phyloP scores from a whole-genome alignment of 2,329 filamentous ascomycete genomes.

The Phoma sp. region DNA sequence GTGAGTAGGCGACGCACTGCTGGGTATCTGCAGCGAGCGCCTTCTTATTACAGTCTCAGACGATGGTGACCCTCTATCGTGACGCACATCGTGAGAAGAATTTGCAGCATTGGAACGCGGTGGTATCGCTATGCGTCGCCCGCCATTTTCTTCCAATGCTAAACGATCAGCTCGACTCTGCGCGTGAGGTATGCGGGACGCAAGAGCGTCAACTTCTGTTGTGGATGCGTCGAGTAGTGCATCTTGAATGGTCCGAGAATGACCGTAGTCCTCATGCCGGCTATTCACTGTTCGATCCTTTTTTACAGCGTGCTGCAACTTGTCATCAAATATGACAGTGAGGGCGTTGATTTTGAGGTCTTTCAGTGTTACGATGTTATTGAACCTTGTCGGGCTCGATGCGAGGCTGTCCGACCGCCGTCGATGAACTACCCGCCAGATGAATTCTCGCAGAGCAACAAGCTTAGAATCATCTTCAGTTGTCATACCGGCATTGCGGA shows the following conservation, averaged over 20 bases:
- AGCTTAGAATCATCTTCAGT: slow-evolving; percentile 89
- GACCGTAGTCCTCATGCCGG: slow-evolving; percentile 43
- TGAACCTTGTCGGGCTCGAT: slow-evolving; percentile 57
- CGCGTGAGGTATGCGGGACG: slow-evolving; percentile 50
- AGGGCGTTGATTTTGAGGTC: slow-evolving; percentile 80
- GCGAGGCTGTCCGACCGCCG: slow-evolving; percentile 63
- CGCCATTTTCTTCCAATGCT: slow-evolving; percentile 31
- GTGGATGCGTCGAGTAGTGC: slow-evolving; percentile 91
- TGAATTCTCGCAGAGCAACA: slow-evolving; percentile 83
- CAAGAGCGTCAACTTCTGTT: slow-evolving; percentile 74
- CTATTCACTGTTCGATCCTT: slow-evolving; percentile 35
- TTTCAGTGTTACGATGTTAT: slow-evolving; percentile 75
- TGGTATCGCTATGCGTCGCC: slow-evolving; percentile 32
- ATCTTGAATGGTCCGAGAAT: slow-evolving; percentile 82
- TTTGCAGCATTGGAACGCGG: slow-evolving; percentile 27
- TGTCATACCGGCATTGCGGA: slow-evolving; percentile 82
- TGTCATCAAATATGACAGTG: slow-evolving; percentile 91
- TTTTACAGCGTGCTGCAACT: slow-evolving; percentile 56
- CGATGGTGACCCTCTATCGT: slow-evolving; percentile 32
- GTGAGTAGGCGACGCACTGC: slow-evolving; percentile 29
- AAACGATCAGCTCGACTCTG: slow-evolving; percentile 50
- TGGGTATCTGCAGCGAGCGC: slow-evolving; percentile 39
- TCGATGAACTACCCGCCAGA: slow-evolving; percentile 82
- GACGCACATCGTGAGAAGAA: slow-evolving; percentile 21
- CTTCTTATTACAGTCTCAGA: slow-evolving; percentile 46